Percentiles rank a stretch among this genome's conserved stretches.
Conservation (phyloP, 75 land plant species). For the Pinus taeda region DNA sequence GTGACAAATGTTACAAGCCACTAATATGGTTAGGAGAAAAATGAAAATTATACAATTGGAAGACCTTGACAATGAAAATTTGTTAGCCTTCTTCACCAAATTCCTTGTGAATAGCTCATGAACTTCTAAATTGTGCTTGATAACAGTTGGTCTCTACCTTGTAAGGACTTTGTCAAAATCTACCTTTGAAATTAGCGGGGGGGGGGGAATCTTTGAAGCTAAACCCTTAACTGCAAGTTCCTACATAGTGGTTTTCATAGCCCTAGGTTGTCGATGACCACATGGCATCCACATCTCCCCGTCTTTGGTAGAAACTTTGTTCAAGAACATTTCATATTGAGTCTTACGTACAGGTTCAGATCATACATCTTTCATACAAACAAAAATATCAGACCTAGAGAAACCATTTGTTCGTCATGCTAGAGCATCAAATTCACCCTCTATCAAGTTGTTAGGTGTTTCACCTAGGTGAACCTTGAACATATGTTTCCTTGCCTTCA, state of each 20-base stretch:
- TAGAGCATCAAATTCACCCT: constrained; percentile 83
- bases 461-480: constrained; percentile 98
- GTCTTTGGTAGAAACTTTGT: constrained; percentile 35
- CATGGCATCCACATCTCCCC: constrained; percentile 92
- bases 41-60: too few species aligned
- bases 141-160: constrained; percentile 91
- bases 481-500: constrained; percentile 89
- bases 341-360: too few species aligned
- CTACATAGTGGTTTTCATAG: constrained; percentile 84
- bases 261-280: constrained; percentile 83
- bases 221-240: constrained; percentile 87
- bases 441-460: constrained; percentile 85
- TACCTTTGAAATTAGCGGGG: constrained; percentile 75
- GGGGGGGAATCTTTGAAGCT: constrained; percentile 91
- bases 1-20: too few species aligned
- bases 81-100: constrained; percentile 79
- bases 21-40: too few species aligned
- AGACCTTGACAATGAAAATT: too few species aligned
- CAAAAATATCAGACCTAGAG: constrained; percentile 96
- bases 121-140: constrained; percentile 81
- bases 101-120: constrained; percentile 76
- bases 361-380: constrained; percentile 62
- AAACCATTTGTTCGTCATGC: constrained; percentile 84
- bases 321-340: constrained; percentile 92
- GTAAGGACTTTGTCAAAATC: constrained; percentile 97